phyloP scores from a whole-genome alignment of 2,329 filamentous ascomycete genomes.

The Trichoderma sp. region DNA sequence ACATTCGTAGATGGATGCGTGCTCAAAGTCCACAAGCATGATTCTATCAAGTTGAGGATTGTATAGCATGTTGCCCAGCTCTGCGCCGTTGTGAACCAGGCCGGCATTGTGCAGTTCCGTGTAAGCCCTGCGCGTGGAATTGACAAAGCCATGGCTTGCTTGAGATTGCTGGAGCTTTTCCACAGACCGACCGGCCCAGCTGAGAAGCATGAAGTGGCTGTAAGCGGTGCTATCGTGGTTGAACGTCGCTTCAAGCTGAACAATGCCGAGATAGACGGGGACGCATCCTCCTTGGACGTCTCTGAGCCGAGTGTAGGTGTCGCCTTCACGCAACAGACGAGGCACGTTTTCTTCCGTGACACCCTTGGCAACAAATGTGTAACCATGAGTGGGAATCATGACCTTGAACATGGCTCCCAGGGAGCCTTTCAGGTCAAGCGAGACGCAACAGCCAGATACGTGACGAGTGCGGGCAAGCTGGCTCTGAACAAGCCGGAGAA shows the following conservation, averaged over 20 bases:
- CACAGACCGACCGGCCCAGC: slow-evolving; percentile 28
- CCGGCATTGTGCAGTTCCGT: slow-evolving; percentile 21
- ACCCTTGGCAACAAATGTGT: slow-evolving; percentile 42
- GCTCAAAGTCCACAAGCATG: slow-evolving; percentile 38
- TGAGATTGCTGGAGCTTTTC: background rate
- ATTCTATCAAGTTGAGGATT: slow-evolving; percentile 23
- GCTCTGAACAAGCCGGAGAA: background rate
- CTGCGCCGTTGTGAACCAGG: slow-evolving; percentile 32
- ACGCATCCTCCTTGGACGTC: slow-evolving; percentile 35
- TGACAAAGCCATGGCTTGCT: slow-evolving; percentile 2
- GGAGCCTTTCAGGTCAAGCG: slow-evolving; percentile 32
- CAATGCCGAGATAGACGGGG: slow-evolving; percentile 37
- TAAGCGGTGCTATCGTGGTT: slow-evolving; percentile 33
- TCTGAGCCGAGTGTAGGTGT: slow-evolving; percentile 32
- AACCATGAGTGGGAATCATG: slow-evolving; percentile 34
- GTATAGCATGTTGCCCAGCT: slow-evolving; percentile 35
- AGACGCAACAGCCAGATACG: slow-evolving; percentile 2
- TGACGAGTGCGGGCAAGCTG: background rate
- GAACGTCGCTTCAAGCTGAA: slow-evolving; percentile 32
- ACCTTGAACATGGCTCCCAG: slow-evolving; percentile 40
- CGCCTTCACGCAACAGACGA: slow-evolving; percentile 31
- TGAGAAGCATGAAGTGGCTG: slow-evolving; percentile 36
- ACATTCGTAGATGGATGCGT: slow-evolving; percentile 26
- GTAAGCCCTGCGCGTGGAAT: slow-evolving; percentile 3
- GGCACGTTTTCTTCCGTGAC: slow-evolving; percentile 28